phyloP scores from a whole-genome alignment of 345 rosid genomes.

The Lepidium africanum region DNA sequence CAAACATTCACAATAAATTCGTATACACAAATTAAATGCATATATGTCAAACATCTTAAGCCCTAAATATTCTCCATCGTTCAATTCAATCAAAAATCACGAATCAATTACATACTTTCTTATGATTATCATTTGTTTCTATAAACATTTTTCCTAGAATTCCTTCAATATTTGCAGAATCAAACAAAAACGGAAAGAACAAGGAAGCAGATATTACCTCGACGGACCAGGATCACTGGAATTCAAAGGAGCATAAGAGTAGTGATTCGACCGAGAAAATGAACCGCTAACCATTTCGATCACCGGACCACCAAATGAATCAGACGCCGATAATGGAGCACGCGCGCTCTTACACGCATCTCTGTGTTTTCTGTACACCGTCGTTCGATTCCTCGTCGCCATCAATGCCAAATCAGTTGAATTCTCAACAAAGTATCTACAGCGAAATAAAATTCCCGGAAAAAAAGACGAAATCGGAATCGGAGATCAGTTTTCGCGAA shows the following conservation, averaged over 20 bases:
- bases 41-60: not conserved
- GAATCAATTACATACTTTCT: not conserved
- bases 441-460: not conserved
- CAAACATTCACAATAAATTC: conserved; percentile 14
- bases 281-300: conserved; percentile 56
- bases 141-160: not conserved
- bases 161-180: not conserved
- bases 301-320: conserved; percentile 46
- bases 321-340: conserved; percentile 42
- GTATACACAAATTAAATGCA: not conserved
- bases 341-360: conserved; percentile 64
- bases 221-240: conserved; percentile 48
- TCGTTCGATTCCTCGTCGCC: conserved; percentile 59
- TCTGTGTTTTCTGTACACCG: conserved; percentile 41
- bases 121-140: not conserved
- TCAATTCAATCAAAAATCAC: not conserved
- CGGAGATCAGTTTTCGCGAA: conserved; percentile 7
- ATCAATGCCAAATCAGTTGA: conserved; percentile 4
- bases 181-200: not conserved
- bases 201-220: conserved; percentile 1
- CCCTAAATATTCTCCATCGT: not conserved
- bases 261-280: conserved; percentile 37
- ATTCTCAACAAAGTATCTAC: not conserved
- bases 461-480: not conserved
- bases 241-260: conserved; percentile 48